A percentile compares a stretch with the other conserved stretches of the same genome.
These are phyloP conservation scores for Blastobotrys aristatus DNA, from an alignment of 1,139 yeast genomes.

Conservation along the genomic window DNA sequence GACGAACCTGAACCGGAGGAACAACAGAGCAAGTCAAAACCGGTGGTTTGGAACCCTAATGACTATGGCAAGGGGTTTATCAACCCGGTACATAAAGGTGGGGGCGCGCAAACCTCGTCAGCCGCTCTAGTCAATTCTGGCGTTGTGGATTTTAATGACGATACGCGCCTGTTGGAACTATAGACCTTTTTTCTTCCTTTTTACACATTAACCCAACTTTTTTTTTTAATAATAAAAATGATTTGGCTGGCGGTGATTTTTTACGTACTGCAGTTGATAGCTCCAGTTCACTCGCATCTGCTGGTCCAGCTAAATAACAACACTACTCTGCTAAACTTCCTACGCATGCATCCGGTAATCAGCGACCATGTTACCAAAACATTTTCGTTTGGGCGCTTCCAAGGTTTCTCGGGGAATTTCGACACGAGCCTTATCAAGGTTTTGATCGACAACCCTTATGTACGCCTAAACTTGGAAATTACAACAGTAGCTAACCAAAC, in stretches of 20 bases:
- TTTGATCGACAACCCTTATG: constrained; percentile 19
- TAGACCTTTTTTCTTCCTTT: constrained; percentile 3
- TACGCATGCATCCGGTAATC: constrained; percentile 25
- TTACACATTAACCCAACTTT: neutral
- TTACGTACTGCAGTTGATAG: neutral
- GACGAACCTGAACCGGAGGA: constrained; percentile 8
- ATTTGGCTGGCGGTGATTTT: neutral
- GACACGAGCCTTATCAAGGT: constrained; percentile 20
- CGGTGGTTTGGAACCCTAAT: constrained; percentile 26
- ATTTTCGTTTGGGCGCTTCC: constrained; percentile 29
- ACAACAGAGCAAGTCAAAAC: constrained; percentile 14
- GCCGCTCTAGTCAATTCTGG: neutral
- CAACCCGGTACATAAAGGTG: constrained; percentile 23
- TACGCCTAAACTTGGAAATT: constrained; percentile 15
- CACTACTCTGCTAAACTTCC: constrained; percentile 22
- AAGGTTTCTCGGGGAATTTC: constrained; percentile 30
- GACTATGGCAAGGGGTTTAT: constrained; percentile 33
- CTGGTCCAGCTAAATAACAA: constrained; percentile 27
- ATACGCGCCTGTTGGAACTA: constrained; percentile 20
- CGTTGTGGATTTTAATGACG: constrained; percentile 20
- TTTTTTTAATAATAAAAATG: neutral
- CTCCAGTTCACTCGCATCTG: constrained; percentile 16
- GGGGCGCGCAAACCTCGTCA: neutral
- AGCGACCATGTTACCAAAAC: constrained; percentile 23
- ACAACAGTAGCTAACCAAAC: neutral